Percentiles rank a stretch among this genome's conserved stretches.
Evolutionary conservation across 805 yeast genomes (phyloP).

Genomic region (Metschnikowia bowlesiae): DNA sequence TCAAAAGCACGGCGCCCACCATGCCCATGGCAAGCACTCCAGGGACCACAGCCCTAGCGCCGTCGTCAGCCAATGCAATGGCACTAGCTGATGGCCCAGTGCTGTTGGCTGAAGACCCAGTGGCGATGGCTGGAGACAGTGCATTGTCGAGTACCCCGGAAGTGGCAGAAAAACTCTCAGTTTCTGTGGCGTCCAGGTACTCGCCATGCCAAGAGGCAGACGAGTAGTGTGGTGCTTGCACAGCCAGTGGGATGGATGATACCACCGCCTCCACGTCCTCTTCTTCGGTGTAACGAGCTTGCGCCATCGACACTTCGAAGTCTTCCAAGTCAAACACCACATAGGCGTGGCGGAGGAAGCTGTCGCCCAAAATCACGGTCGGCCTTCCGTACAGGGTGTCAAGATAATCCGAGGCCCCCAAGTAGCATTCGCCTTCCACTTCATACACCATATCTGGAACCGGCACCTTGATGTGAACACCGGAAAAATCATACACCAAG

Average conservation of each 20-base stretch:
- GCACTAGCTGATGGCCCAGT: too few species aligned
- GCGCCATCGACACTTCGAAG: background rate
- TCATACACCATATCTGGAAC: background rate
- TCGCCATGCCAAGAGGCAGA: background rate
- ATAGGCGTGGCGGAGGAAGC: background rate
- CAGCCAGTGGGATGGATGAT: background rate
- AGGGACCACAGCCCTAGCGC: too few species aligned
- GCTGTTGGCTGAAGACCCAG: too few species aligned
- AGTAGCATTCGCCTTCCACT: background rate
- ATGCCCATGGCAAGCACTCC: too few species aligned
- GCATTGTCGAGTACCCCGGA: too few species aligned
- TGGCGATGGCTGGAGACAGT: too few species aligned
- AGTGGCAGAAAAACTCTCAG: too few species aligned
- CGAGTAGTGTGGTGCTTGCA: background rate
- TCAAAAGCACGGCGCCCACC: too few species aligned
- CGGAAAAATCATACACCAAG: background rate
- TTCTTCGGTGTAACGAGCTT: background rate
- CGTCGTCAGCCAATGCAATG: too few species aligned
- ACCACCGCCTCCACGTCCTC: background rate
- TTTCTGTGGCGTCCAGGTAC: too few species aligned
- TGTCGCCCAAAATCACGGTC: background rate
- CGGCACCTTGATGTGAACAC: background rate
- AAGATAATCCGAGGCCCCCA: background rate
- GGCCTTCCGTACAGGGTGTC: background rate
- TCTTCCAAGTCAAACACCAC: background rate